Evolutionary conservation across 1,139 yeast species (phyloP).

Genomic region (Sugiyamaella pinicola): DNA sequence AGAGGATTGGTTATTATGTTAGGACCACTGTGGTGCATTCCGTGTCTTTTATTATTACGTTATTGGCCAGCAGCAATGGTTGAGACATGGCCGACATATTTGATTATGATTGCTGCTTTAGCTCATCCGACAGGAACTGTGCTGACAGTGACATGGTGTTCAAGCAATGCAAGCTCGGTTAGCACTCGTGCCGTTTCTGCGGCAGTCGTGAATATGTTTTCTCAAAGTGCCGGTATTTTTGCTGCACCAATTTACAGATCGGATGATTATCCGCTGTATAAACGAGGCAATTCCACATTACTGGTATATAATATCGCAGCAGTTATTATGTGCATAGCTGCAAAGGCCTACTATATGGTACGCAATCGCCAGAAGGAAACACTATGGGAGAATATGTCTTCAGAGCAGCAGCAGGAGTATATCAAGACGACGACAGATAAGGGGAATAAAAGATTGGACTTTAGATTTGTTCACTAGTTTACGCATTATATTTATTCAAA

Average conservation of each 20-base stretch:
- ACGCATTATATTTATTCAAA: background rate
- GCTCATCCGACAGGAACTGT: constrained; percentile 54
- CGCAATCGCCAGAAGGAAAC: constrained; percentile 50
- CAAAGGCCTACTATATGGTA: constrained; percentile 48
- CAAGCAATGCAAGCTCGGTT: constrained; percentile 62
- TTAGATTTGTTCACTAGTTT: constrained; percentile 42
- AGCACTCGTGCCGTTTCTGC: constrained; percentile 61
- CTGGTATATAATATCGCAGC: constrained; percentile 45
- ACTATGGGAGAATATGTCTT: constrained; percentile 52
- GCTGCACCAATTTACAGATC: constrained; percentile 56
- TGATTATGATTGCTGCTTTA: constrained; percentile 47
- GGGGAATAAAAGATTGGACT: constrained; percentile 62
- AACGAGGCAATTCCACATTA: constrained; percentile 54
- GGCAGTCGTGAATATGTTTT: constrained; percentile 63
- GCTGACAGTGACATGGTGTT: constrained; percentile 60
- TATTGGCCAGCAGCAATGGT: constrained; percentile 54
- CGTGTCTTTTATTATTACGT: constrained; percentile 48
- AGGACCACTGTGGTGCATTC: constrained; percentile 47
- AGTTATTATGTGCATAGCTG: constrained; percentile 28
- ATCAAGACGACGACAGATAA: constrained; percentile 48
- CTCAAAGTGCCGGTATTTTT: constrained; percentile 57
- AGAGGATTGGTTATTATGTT: constrained; percentile 43
- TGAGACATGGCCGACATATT: constrained; percentile 47
- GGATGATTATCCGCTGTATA: constrained; percentile 61
- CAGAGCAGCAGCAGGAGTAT: constrained; percentile 53